A percentile compares a stretch with the other conserved stretches of the same genome.
phyloP scores from a whole-genome alignment of 257 asterid species.

The Schizonepeta tenuifolia region DNA sequence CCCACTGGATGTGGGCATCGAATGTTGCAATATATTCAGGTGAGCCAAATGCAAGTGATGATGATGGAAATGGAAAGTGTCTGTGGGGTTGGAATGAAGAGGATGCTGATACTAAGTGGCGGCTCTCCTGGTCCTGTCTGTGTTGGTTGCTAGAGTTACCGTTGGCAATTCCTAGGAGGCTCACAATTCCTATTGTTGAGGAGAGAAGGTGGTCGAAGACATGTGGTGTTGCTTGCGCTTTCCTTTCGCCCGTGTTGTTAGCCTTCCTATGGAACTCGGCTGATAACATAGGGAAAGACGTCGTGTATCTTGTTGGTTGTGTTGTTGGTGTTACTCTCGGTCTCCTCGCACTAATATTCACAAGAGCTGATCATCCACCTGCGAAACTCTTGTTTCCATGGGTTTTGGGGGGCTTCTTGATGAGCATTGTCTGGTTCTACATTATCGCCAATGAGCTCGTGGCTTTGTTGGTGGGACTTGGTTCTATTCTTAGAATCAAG shows the following conservation, averaged over 20 bases:
- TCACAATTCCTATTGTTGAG: conserved; percentile 77
- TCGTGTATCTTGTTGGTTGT: conserved; percentile 39
- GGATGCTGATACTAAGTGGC: conserved; percentile 20
- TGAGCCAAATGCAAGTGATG: conserved; percentile 43
- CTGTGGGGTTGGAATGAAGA: conserved; percentile 78
- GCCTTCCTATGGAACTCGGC: conserved; percentile 56
- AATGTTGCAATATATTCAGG: conserved; percentile 62
- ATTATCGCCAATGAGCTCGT: conserved; percentile 81
- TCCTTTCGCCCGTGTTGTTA: conserved; percentile 62
- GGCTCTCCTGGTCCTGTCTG: conserved; percentile 53
- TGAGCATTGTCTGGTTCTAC: conserved; percentile 89
- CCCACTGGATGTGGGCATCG: conserved; percentile 71
- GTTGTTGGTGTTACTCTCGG: conserved; percentile 51
- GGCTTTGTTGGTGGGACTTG: conserved; percentile 61
- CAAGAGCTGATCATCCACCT: conserved; percentile 58
- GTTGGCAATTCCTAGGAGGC: conserved; percentile 59
- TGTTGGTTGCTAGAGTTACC: conserved; percentile 58
- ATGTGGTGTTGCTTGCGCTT: conserved; percentile 63
- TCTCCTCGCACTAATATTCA: conserved; percentile 48
- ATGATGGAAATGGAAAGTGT: conserved; percentile 30
- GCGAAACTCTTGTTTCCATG: conserved; percentile 53
- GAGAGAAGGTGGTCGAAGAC: conserved; percentile 78
- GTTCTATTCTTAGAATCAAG: conserved; percentile 56
- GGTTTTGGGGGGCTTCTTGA: conserved; percentile 77
- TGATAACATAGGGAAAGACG: conserved; percentile 26